Percentiles rank a stretch among this genome's conserved stretches.
Evolutionary conservation across 148 eudicot genomes (phyloP).

Genomic region (Chenopodium berlandieri): DNA sequence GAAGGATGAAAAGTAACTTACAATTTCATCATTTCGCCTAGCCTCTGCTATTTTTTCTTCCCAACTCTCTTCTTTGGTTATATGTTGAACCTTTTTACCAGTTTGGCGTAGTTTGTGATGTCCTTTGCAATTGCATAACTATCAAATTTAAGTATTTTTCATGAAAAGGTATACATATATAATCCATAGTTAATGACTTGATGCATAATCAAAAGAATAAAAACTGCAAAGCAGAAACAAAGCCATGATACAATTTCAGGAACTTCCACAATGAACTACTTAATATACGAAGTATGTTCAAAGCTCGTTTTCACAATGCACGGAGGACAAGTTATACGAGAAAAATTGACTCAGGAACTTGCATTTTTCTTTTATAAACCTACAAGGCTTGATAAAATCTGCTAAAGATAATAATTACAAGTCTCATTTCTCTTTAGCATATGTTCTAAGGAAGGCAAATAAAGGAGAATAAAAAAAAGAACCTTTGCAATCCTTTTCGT

Average conservation of each 20-base stretch:
- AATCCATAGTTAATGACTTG: neutral
- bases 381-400: neutral
- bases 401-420: neutral
- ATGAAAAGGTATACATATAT: neutral
- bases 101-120: slow-evolving; percentile 27
- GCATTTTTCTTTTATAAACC: neutral
- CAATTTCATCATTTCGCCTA: slow-evolving; percentile 43
- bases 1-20: slow-evolving; percentile 29
- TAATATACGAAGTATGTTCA: too few relatives aligned
- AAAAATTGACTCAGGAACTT: neutral
- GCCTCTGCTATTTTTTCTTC: slow-evolving; percentile 63
- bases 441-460: too few relatives aligned
- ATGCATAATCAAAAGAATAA: neutral
- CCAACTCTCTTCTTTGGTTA: slow-evolving; percentile 50
- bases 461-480: too few relatives aligned
- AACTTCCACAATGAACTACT: neutral
- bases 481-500: neutral
- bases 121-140: slow-evolving; percentile 33
- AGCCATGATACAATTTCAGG: neutral
- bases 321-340: neutral
- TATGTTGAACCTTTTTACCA: slow-evolving; percentile 57
- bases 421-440: too few relatives aligned
- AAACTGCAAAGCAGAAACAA: neutral
- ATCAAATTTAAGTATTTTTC: neutral
- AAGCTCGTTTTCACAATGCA: neutral